phyloP scores from a whole-genome alignment of 305 asterid species.

The Fraxinus floribunda region DNA sequence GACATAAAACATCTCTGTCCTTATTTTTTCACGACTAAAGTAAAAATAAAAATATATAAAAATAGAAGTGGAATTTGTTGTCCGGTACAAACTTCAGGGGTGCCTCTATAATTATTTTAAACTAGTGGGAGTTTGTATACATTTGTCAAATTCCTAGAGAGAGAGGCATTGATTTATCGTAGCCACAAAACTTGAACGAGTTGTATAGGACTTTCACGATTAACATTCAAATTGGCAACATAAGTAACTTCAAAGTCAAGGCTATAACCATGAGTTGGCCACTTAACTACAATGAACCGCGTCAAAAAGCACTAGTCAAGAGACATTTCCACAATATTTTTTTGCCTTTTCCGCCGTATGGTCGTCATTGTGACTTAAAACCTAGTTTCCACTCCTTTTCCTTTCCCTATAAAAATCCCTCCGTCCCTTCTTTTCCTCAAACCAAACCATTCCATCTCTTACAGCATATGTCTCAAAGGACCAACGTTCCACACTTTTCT shows the following conservation, averaged over 20 bases:
- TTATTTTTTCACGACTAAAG: too few species aligned
- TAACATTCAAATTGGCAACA: background rate
- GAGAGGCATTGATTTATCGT: background rate
- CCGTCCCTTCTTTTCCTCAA: background rate
- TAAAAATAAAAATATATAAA: too few species aligned
- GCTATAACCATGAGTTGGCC: background rate
- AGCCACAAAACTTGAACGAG: background rate
- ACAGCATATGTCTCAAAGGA: slow-evolving; percentile 79
- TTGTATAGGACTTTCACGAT: background rate
- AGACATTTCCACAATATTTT: background rate
- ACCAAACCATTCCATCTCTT: background rate
- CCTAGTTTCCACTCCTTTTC: slow-evolving; percentile 11
- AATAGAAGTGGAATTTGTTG: too few species aligned
- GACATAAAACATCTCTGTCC: background rate
- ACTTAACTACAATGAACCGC: background rate
- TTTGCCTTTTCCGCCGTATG: background rate
- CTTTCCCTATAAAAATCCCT: background rate
- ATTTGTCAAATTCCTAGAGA: background rate
- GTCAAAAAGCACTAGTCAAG: slow-evolving; percentile 21
- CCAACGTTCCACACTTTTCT: slow-evolving; percentile 77
- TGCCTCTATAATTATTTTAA: too few species aligned
- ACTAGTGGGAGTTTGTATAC: too few species aligned
- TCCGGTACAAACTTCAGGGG: too few species aligned
- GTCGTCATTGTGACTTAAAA: background rate
- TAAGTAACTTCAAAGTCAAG: background rate